Conservation (phyloP, 306 rosid species). For the Inga laurina region DNA sequence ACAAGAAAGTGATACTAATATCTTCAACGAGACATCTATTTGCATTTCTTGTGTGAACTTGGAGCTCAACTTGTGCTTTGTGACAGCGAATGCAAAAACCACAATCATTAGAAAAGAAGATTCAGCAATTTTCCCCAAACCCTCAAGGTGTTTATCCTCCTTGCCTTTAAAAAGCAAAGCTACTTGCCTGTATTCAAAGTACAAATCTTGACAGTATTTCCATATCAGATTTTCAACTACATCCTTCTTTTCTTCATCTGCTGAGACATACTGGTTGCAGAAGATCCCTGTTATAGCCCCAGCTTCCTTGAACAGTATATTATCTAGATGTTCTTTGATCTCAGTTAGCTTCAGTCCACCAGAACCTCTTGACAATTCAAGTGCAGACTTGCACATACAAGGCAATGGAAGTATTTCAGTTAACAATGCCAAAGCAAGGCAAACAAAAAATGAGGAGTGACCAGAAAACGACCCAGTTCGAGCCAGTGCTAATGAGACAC, state of each 20-base stretch:
- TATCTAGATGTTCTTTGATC: slow-evolving; percentile 62
- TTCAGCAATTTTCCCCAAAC: slow-evolving; percentile 76
- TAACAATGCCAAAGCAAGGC: slow-evolving; percentile 68
- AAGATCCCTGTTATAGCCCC: slow-evolving; percentile 71
- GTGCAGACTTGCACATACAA: slow-evolving; percentile 43
- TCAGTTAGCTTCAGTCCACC: slow-evolving; percentile 43
- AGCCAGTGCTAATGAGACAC: slow-evolving; percentile 66
- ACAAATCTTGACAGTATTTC: slow-evolving; percentile 68
- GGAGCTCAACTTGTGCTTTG: slow-evolving; percentile 69
- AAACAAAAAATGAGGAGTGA: slow-evolving; percentile 57
- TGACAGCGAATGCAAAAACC: slow-evolving; percentile 75
- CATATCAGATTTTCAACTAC: slow-evolving; percentile 74
- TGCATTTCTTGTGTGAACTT: slow-evolving; percentile 54
- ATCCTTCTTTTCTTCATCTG: slow-evolving; percentile 56
- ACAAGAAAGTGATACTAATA: slow-evolving; percentile 77
- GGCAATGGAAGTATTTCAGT: slow-evolving; percentile 76
- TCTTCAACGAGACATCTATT: slow-evolving; percentile 55
- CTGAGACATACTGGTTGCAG: slow-evolving; percentile 72
- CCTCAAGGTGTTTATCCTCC: slow-evolving; percentile 50
- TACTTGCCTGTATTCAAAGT: slow-evolving; percentile 62
- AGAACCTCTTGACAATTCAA: slow-evolving; percentile 35
- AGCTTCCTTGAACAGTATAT: slow-evolving; percentile 76
- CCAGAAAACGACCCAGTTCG: slow-evolving; percentile 63
- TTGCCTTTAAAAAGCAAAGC: slow-evolving; percentile 58
- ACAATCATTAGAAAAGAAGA: slow-evolving; percentile 94